These are phyloP conservation scores for Vigna angularis DNA, from an alignment of 306 rosid species.

Conservation along the genomic window DNA sequence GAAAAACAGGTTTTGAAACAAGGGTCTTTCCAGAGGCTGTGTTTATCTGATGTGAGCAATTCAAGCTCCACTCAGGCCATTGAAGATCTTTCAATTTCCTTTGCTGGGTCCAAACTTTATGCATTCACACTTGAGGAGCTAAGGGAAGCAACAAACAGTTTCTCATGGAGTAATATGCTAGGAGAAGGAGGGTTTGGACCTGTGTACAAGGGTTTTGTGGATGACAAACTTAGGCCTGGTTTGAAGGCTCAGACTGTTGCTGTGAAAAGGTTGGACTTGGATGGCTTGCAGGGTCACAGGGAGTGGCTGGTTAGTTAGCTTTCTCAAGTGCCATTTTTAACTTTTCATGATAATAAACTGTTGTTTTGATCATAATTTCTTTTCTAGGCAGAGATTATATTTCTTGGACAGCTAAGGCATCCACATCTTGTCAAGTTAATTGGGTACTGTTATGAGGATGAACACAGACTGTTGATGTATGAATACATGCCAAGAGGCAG, in stretches of 20 bases:
- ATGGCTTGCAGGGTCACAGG: slow-evolving; percentile 88
- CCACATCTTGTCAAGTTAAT: slow-evolving; percentile 78
- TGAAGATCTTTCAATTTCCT: slow-evolving; percentile 72
- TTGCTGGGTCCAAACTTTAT: slow-evolving; percentile 65
- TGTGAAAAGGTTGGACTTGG: slow-evolving; percentile 78
- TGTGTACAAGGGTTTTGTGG: slow-evolving; percentile 83
- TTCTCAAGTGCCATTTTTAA: slow-evolving; percentile 29
- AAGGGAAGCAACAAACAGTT: slow-evolving; percentile 60
- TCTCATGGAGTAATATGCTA: slow-evolving; percentile 69
- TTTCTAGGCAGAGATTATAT: slow-evolving; percentile 74
- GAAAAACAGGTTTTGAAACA: slow-evolving; percentile 43
- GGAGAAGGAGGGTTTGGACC: slow-evolving; percentile 99
- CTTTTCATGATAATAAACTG: neutral
- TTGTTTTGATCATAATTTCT: neutral
- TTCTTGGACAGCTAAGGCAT: slow-evolving; percentile 87
- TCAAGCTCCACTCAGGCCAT: slow-evolving; percentile 62
- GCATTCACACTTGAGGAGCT: slow-evolving; percentile 75
- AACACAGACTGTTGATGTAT: slow-evolving; percentile 78
- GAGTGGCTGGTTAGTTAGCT: slow-evolving; percentile 93
- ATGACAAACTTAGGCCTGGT: slow-evolving; percentile 63
- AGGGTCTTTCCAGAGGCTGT: slow-evolving; percentile 65
- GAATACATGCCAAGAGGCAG: slow-evolving; percentile 83
- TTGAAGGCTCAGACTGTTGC: slow-evolving; percentile 86
- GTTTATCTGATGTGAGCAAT: slow-evolving; percentile 66
- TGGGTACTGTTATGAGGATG: slow-evolving; percentile 79